Percentiles rank a stretch among this genome's conserved stretches.
Conservation (phyloP, 176 grass and related monocot genomes). For the Calamus simplicifolius region DNA sequence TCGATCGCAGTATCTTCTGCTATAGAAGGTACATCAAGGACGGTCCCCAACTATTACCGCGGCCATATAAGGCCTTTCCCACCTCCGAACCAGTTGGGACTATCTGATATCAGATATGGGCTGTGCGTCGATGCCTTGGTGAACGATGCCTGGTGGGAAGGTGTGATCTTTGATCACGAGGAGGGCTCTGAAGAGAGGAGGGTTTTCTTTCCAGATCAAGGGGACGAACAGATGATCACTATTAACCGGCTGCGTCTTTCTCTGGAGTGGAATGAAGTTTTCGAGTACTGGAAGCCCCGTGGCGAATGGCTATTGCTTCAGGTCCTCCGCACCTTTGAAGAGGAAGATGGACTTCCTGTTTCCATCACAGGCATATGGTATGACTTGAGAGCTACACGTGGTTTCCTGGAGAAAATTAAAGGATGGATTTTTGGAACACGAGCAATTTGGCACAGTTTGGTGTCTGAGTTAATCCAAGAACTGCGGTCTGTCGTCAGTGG, state of each 20-base stretch:
- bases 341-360: constrained; percentile 36
- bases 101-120: constrained; percentile 37
- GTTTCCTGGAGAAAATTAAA: constrained; percentile 28
- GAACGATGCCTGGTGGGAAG: constrained; percentile 70
- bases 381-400: constrained; percentile 33
- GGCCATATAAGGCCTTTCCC: constrained; percentile 28
- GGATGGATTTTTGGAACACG: constrained; percentile 41
- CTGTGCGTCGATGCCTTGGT: constrained; percentile 52
- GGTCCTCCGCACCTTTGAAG: constrained; percentile 37
- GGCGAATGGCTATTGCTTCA: constrained; percentile 65
- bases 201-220: constrained; percentile 69
- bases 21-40: constrained; percentile 18
- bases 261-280: constrained; percentile 64
- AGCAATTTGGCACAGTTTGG: constrained; percentile 32
- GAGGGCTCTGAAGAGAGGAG: constrained; percentile 34
- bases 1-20: constrained; percentile 13
- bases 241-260: constrained; percentile 43
- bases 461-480: constrained; percentile 29
- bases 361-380: constrained; percentile 65
- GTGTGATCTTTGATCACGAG: constrained; percentile 51
- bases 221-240: constrained; percentile 35
- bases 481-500: constrained; percentile 34
- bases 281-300: constrained; percentile 49
- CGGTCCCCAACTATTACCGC: background rate
- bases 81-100: constrained; percentile 19